Percentiles rank a stretch among this genome's conserved stretches.
Evolutionary conservation across 176 grass and related monocot genomes (phyloP).

Genomic region (Puya raimondii): DNA sequence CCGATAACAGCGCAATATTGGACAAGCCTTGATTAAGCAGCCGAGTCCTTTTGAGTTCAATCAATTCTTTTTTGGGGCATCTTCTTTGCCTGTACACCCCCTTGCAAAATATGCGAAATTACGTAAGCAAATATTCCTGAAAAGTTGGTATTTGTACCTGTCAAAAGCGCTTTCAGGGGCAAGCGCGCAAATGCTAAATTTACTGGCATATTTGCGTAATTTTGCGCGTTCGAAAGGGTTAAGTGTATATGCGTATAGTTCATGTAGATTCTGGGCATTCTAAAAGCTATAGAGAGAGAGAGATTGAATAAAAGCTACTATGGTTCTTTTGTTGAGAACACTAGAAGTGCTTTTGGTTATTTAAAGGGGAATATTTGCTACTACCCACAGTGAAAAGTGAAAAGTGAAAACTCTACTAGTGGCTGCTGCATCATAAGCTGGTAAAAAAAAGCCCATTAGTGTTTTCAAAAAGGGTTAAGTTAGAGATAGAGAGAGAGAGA

Average conservation of each 20-base stretch:
- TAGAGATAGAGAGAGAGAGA: background rate
- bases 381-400: background rate
- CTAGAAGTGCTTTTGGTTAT: background rate
- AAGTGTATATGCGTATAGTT: background rate
- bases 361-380: background rate
- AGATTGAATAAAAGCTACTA: background rate
- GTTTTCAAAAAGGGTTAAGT: background rate
- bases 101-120: no score
- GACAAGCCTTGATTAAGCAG: conserved; percentile 22
- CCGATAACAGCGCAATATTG: conserved; percentile 16
- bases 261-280: conserved; percentile 4
- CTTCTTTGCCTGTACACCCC: background rate
- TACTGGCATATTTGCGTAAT: no score
- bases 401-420: background rate
- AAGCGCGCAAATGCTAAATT: no score
- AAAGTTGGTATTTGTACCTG: no score
- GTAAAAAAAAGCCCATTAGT: background rate
- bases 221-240: no score
- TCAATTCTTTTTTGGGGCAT: background rate
- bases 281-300: background rate
- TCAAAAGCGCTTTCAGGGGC: no score
- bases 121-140: no score
- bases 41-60: background rate
- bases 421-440: background rate
- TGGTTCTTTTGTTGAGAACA: conserved; percentile 1